These are phyloP conservation scores for Panicum hallii DNA, from an alignment of 202 grass and related monocot species.

Conservation along the genomic window DNA sequence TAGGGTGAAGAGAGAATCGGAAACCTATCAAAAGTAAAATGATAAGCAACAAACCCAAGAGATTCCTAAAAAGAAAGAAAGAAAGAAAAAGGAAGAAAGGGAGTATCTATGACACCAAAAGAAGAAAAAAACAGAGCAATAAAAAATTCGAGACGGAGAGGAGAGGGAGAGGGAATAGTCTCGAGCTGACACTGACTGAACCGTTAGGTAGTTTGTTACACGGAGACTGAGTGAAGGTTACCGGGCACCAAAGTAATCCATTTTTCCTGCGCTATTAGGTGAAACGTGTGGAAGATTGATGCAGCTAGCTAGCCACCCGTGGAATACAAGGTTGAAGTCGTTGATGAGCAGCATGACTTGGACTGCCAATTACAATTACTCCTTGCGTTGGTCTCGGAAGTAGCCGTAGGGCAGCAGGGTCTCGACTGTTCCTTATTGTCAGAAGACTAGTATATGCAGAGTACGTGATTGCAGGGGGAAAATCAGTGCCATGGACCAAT, in stretches of 20 bases:
- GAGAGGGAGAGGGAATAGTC: background rate
- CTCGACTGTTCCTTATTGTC: too few relatives aligned
- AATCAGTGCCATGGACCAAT: too few relatives aligned
- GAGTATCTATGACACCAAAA: background rate
- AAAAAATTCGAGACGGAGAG: background rate
- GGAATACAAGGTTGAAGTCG: background rate
- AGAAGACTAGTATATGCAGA: too few relatives aligned
- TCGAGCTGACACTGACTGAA: conserved; percentile 43
- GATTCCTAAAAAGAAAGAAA: background rate
- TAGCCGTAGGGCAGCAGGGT: background rate
- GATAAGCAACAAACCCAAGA: background rate
- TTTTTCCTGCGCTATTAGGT: conserved; percentile 27
- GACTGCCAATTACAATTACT: background rate
- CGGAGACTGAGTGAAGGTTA: conserved; percentile 16
- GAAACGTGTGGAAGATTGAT: conserved; percentile 23
- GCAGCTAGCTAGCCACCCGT: background rate
- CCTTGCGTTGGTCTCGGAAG: background rate
- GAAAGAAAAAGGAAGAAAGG: background rate
- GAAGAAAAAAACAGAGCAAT: too few relatives aligned
- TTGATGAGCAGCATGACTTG: background rate
- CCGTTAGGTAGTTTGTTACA: conserved; percentile 16
- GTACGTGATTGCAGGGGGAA: background rate
- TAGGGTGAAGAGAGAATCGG: background rate
- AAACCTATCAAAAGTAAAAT: background rate
- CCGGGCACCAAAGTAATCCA: conserved; percentile 27